phyloP scores from a whole-genome alignment of 1,284 basidiomycete species.

The Heterobasidion occidentale region DNA sequence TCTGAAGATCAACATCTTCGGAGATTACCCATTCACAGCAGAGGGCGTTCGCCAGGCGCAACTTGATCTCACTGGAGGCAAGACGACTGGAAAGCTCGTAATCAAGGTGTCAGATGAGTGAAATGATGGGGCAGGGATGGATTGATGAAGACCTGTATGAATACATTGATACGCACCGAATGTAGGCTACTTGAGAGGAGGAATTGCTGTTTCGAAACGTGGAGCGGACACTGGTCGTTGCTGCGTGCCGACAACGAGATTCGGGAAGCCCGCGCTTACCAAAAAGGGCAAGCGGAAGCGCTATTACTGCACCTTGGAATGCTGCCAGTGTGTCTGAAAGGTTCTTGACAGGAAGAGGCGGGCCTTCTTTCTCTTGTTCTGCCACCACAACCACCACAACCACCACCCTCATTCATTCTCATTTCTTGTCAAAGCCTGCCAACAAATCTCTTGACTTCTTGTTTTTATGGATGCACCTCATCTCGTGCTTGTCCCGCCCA shows the following conservation, averaged over 20 bases:
- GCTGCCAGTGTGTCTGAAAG: no score
- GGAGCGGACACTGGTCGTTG: no score
- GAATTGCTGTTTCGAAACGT: neutral
- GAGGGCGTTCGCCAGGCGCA: slow-evolving; percentile 80
- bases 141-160: neutral
- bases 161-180: neutral
- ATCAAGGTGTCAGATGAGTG: slow-evolving; percentile 40
- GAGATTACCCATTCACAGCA: slow-evolving; percentile 78
- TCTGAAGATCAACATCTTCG: slow-evolving; percentile 67
- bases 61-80: slow-evolving; percentile 69
- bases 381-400: neutral
- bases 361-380: neutral
- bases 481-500: slow-evolving; percentile 12
- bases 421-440: slow-evolving; percentile 4
- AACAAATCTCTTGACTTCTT: neutral
- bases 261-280: neutral
- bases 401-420: slow-evolving; percentile 7
- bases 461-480: slow-evolving; percentile 13
- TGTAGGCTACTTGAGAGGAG: neutral
- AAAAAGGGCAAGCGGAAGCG: neutral
- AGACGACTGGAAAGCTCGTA: slow-evolving; percentile 78
- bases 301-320: no score
- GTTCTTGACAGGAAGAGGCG: no score
- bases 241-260: no score
- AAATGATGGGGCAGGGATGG: neutral